phyloP scores from a whole-genome alignment of 2,329 filamentous ascomycete genomes.

The Alternaria sp. region DNA sequence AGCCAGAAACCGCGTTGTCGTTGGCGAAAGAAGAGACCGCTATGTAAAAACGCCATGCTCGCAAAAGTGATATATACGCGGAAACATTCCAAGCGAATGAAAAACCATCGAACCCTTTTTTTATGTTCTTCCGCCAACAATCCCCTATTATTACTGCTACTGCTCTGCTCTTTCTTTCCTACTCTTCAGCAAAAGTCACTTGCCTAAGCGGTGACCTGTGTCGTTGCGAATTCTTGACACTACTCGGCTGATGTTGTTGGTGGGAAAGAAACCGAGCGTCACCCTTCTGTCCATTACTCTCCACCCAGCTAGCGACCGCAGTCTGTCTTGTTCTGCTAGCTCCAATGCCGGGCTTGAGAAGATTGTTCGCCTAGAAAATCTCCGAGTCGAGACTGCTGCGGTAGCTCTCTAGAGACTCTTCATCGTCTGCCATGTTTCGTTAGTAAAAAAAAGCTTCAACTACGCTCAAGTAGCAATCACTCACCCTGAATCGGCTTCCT shows the following conservation, averaged over 20 bases:
- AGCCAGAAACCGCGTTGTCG: not conserved
- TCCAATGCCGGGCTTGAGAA: not conserved
- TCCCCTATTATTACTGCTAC: not conserved
- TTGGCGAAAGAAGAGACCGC: not conserved
- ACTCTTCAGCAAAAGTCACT: slow-evolving; percentile 8
- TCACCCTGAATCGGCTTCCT: slow-evolving; percentile 47
- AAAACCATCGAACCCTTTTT: too few species aligned
- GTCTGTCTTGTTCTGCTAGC: not conserved
- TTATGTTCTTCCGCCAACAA: too few species aligned
- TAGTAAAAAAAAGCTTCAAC: not conserved
- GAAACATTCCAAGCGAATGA: slow-evolving; percentile 5
- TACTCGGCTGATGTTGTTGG: not conserved
- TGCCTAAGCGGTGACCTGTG: not conserved
- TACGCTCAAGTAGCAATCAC: slow-evolving; percentile 1
- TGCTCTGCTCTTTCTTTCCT: not conserved
- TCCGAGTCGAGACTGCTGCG: slow-evolving; percentile 46
- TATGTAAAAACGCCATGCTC: slow-evolving; percentile 10
- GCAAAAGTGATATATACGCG: slow-evolving; percentile 14
- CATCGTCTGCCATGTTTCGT: slow-evolving; percentile 25
- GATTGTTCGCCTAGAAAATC: slow-evolving; percentile 36
- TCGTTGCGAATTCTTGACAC: not conserved
- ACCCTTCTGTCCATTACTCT: slow-evolving; percentile 1
- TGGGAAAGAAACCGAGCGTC: not conserved
- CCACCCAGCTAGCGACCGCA: not conserved
- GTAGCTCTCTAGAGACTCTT: slow-evolving; percentile 43